Evolutionary conservation across 805 yeast genomes (phyloP).

Genomic region (Soucietia sequanensis): DNA sequence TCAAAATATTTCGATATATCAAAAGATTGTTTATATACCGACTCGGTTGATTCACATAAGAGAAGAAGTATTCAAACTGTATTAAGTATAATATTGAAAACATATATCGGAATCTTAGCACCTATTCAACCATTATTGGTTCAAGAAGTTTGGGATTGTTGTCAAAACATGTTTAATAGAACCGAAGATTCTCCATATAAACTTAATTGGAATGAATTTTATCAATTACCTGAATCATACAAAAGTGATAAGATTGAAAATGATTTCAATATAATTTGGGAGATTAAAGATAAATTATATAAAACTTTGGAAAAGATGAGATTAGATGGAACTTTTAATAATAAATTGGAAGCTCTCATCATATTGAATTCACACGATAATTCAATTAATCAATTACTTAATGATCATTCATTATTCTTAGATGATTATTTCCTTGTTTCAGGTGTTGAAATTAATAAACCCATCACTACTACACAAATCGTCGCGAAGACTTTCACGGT

Average conservation of each 20-base stretch:
- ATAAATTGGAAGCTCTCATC: conserved; percentile 59
- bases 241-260: conserved; percentile 30
- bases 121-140: conserved; percentile 83
- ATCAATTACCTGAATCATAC: conserved; percentile 32
- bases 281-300: conserved; percentile 49
- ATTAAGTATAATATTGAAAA: conserved; percentile 53
- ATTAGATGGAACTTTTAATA: conserved; percentile 48
- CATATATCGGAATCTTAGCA: conserved; percentile 65
- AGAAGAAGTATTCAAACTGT: conserved; percentile 69
- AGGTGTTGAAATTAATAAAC: conserved; percentile 39
- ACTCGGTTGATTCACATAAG: conserved; percentile 41
- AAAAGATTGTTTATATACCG: conserved; percentile 85
- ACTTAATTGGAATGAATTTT: conserved; percentile 33
- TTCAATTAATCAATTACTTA: conserved; percentile 10
- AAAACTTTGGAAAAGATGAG: conserved; percentile 57
- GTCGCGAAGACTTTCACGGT: background rate
- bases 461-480: conserved; percentile 6
- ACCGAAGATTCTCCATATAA: conserved; percentile 45
- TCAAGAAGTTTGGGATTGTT: conserved; percentile 82
- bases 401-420: conserved; percentile 19
- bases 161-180: conserved; percentile 30
- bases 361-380: conserved; percentile 19
- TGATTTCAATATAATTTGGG: conserved; percentile 48
- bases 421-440: conserved; percentile 65
- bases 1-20: conserved; percentile 82